Percentiles rank a stretch among this genome's conserved stretches.
These are phyloP conservation scores for Dioszegia hungarica DNA, from an alignment of 768 basidiomycete species.

Conservation along the genomic window DNA sequence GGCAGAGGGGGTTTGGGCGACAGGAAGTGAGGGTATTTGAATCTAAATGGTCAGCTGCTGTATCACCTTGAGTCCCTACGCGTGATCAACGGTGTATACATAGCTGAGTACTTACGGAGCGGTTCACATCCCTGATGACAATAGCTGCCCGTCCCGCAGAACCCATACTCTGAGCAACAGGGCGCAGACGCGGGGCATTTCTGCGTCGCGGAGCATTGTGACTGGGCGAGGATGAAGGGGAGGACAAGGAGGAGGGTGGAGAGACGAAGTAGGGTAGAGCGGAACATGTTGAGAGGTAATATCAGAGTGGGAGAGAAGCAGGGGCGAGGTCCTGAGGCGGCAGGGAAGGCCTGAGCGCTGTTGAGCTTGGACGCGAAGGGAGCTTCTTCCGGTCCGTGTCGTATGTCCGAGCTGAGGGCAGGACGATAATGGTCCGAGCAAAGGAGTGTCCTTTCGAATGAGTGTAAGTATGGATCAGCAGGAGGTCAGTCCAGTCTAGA, in stretches of 20 bases:
- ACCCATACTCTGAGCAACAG: slow-evolving; percentile 56
- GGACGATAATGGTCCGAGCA: neutral
- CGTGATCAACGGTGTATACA: neutral
- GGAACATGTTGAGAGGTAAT: neutral
- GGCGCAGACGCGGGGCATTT: slow-evolving; percentile 31
- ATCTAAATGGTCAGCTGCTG: too few relatives aligned
- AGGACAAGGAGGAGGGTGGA: slow-evolving; percentile 2
- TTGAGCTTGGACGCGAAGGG: neutral
- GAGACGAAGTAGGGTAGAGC: neutral
- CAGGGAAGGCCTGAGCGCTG: neutral
- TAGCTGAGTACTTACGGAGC: slow-evolving; percentile 47
- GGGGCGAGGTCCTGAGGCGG: neutral
- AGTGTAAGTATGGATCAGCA: neutral
- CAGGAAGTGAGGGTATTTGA: slow-evolving; percentile 63
- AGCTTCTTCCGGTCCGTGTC: too few relatives aligned
- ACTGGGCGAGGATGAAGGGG: slow-evolving; percentile 13
- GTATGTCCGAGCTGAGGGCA: too few relatives aligned
- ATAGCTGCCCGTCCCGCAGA: slow-evolving; percentile 57
- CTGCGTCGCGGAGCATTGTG: slow-evolving; percentile 22
- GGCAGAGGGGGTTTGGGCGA: slow-evolving; percentile 65
- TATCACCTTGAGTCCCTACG: too few relatives aligned
- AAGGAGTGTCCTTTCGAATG: neutral
- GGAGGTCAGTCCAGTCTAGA: neutral
- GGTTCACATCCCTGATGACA: slow-evolving; percentile 87
- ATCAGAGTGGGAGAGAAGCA: neutral